Evolutionary conservation across 805 yeast species (phyloP).

Genomic region (Spathaspora gorwiae): DNA sequence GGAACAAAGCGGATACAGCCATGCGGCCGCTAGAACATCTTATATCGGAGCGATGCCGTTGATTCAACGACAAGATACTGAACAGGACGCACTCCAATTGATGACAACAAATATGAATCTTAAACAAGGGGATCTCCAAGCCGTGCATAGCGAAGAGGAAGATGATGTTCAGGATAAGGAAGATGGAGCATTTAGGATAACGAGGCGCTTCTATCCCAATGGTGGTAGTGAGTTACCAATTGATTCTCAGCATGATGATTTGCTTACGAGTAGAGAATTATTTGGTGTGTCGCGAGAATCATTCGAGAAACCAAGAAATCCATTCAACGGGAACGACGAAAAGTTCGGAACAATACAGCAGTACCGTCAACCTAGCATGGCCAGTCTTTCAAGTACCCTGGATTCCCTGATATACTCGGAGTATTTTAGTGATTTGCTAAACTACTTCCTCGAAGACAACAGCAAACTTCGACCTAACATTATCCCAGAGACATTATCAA

Average conservation of each 20-base stretch:
- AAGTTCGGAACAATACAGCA: constrained; percentile 13
- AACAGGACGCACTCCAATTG: constrained; percentile 34
- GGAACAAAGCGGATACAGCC: constrained; percentile 16
- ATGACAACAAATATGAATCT: constrained; percentile 30
- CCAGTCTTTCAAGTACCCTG: constrained; percentile 8
- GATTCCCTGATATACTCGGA: constrained; percentile 28
- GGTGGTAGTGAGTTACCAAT: constrained; percentile 10
- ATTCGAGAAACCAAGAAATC: constrained; percentile 24
- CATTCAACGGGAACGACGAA: neutral
- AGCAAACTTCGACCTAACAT: constrained; percentile 11
- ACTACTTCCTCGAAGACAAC: constrained; percentile 50
- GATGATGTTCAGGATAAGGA: constrained; percentile 16
- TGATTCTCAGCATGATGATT: constrained; percentile 24
- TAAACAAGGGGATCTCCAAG: constrained; percentile 34
- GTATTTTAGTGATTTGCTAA: constrained; percentile 41
- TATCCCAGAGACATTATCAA: constrained; percentile 38
- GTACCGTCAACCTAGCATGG: constrained; percentile 30
- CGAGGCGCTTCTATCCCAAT: neutral
- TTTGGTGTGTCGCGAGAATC: constrained; percentile 39
- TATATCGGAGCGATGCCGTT: constrained; percentile 5
- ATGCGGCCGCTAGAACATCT: constrained; percentile 10
- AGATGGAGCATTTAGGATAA: constrained; percentile 6
- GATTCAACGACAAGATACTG: constrained; percentile 34
- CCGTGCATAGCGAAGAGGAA: constrained; percentile 30
- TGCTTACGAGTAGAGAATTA: constrained; percentile 35